Percentiles rank a stretch among this genome's conserved stretches.
These are phyloP conservation scores for Hypericum androsaemum DNA, from an alignment of 345 rosid genomes.

Conservation along the genomic window DNA sequence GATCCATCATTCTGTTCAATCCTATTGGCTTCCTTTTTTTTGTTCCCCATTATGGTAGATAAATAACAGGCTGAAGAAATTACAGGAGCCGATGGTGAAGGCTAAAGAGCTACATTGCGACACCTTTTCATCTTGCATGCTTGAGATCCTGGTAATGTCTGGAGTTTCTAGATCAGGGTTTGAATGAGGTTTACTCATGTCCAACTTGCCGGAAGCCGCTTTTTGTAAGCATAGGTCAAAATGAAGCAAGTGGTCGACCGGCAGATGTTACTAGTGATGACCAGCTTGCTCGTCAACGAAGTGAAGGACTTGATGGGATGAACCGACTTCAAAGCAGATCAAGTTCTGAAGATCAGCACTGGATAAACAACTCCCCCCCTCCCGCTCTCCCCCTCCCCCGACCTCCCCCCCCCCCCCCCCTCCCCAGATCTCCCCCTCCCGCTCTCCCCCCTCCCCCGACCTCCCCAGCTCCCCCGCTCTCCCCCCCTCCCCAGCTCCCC, in stretches of 20 bases:
- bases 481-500: no score
- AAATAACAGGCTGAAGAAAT: constrained; percentile 22
- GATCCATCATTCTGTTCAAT: constrained; percentile 52
- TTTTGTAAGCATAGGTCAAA: constrained; percentile 57
- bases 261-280: constrained; percentile 56
- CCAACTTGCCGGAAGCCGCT: constrained; percentile 99
- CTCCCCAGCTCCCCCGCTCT: no score
- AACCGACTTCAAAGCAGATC: no score
- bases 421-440: no score
- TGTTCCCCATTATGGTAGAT: constrained; percentile 8
- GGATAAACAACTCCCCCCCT: no score
- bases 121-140: constrained; percentile 98
- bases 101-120: constrained; percentile 85
- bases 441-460: no score
- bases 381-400: no score
- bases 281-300: constrained; percentile 68
- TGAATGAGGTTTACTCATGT: constrained; percentile 80
- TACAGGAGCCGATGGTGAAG: constrained; percentile 98
- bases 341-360: no score
- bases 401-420: no score
- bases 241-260: constrained; percentile 34
- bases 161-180: constrained; percentile 77
- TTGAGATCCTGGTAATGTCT: constrained; percentile 86
- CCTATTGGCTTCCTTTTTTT: constrained; percentile 9
- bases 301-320: constrained; percentile 48